These are phyloP conservation scores for Aspergillus awamori DNA, from an alignment of 2,329 filamentous ascomycete genomes.

Conservation along the genomic window DNA sequence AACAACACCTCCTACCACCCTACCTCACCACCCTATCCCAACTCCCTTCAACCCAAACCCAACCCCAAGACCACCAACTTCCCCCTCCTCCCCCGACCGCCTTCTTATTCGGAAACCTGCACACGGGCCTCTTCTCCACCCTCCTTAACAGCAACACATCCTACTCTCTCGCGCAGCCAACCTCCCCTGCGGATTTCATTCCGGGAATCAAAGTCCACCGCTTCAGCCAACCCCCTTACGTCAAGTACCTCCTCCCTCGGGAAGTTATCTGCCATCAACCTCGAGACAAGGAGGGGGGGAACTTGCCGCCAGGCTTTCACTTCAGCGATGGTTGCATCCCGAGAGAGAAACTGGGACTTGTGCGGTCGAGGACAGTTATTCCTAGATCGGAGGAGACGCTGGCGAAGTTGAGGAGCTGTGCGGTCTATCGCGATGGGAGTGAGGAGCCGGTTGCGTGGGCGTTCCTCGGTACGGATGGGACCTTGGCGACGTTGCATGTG, in stretches of 20 bases:
- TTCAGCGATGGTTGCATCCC: constrained; percentile 34
- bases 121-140: constrained; percentile 36
- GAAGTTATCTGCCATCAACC: background rate
- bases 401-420: constrained; percentile 35
- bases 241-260: constrained; percentile 42
- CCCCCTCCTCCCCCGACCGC: constrained; percentile 18
- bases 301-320: constrained; percentile 25
- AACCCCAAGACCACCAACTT: constrained; percentile 9
- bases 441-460: constrained; percentile 43
- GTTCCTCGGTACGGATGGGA: constrained; percentile 43
- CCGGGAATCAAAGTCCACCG: constrained; percentile 32
- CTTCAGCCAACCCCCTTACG: constrained; percentile 35
- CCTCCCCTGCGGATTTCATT: background rate
- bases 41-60: background rate
- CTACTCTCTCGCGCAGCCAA: background rate
- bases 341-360: constrained; percentile 38
- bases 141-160: constrained; percentile 18
- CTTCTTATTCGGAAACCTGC: constrained; percentile 43
- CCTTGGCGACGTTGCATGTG: constrained; percentile 44
- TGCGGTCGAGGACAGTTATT: constrained; percentile 44
- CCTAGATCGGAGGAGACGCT: constrained; percentile 40
- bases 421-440: constrained; percentile 32
- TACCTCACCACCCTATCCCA: constrained; percentile 6
- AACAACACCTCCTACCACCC: constrained; percentile 2
- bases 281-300: background rate